These are phyloP conservation scores for Sclerotinia trifoliorum DNA, from an alignment of 2,329 filamentous ascomycete genomes.

Conservation along the genomic window DNA sequence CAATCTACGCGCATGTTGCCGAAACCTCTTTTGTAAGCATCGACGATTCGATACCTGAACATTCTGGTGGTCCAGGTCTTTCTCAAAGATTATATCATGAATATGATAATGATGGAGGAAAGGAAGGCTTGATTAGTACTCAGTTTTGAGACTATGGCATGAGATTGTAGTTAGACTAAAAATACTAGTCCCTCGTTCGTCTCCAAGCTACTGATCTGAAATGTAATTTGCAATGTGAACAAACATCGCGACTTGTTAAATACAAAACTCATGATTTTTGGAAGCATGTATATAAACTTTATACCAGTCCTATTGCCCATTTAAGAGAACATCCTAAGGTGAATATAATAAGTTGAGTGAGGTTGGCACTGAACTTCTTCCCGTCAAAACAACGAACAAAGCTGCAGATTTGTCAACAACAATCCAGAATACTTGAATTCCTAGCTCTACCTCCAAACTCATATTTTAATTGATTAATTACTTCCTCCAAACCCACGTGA, in stretches of 20 bases:
- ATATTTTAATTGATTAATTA: neutral
- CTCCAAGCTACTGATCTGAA: constrained; percentile 19
- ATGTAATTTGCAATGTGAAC: neutral
- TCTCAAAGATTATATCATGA: constrained; percentile 30
- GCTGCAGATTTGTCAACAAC: neutral
- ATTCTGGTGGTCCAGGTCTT: constrained; percentile 30
- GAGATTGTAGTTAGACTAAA: constrained; percentile 40
- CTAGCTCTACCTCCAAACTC: neutral
- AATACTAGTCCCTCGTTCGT: constrained; percentile 40
- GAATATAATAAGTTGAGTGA: neutral
- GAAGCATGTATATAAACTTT: neutral
- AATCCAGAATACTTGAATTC: neutral
- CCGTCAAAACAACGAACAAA: neutral
- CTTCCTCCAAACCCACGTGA: constrained; percentile 20
- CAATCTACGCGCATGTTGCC: constrained; percentile 33
- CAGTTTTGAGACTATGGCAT: constrained; percentile 32
- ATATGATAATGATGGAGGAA: constrained; percentile 35
- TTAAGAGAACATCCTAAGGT: neutral
- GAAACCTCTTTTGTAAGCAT: constrained; percentile 31
- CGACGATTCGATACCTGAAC: constrained; percentile 28
- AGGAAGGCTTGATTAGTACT: constrained; percentile 31
- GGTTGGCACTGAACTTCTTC: neutral
- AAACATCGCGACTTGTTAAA: neutral
- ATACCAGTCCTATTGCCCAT: too few relatives aligned
- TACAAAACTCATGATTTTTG: too few relatives aligned